These are phyloP conservation scores for Xylaria digitata DNA, from an alignment of 2,329 filamentous ascomycete genomes.

Conservation along the genomic window DNA sequence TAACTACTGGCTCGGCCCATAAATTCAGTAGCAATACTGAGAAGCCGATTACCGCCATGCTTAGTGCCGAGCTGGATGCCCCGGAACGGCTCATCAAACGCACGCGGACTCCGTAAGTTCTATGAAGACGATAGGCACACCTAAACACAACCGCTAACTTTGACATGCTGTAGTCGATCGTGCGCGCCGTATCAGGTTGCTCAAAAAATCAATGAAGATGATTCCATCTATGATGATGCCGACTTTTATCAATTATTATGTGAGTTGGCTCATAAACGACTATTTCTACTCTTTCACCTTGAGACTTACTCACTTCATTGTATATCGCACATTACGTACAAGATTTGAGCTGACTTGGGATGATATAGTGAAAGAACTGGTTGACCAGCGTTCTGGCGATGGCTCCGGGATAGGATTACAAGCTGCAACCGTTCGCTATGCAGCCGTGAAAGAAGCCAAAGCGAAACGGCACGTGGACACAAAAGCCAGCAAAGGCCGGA, in stretches of 20 bases:
- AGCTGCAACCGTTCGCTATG: constrained; percentile 69
- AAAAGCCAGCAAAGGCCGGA: constrained; percentile 93
- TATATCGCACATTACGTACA: not conserved
- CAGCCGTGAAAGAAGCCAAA: constrained; percentile 80
- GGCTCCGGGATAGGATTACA: constrained; percentile 60
- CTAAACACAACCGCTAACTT: constrained; percentile 22
- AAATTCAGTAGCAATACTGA: constrained; percentile 64
- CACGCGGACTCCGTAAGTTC: constrained; percentile 67
- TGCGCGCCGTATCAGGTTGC: constrained; percentile 78
- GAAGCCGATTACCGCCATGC: constrained; percentile 73
- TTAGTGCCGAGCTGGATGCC: constrained; percentile 75
- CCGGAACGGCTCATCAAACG: constrained; percentile 75
- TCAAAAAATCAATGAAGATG: constrained; percentile 67
- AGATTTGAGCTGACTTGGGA: constrained; percentile 20
- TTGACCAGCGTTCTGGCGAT: constrained; percentile 86
- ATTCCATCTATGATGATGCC: constrained; percentile 86
- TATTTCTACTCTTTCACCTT: not conserved
- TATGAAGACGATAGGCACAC: not conserved
- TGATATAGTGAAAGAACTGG: constrained; percentile 80
- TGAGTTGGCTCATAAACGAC: constrained; percentile 16
- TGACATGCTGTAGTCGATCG: constrained; percentile 61
- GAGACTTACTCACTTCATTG: not conserved
- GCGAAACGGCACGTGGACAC: constrained; percentile 87
- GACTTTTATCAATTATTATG: constrained; percentile 91
- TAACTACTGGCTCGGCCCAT: constrained; percentile 61